A percentile compares a stretch with the other conserved stretches of the same genome.
These are phyloP conservation scores for Phallus indusiatus DNA, from an alignment of 768 basidiomycete species.

Conservation along the genomic window DNA sequence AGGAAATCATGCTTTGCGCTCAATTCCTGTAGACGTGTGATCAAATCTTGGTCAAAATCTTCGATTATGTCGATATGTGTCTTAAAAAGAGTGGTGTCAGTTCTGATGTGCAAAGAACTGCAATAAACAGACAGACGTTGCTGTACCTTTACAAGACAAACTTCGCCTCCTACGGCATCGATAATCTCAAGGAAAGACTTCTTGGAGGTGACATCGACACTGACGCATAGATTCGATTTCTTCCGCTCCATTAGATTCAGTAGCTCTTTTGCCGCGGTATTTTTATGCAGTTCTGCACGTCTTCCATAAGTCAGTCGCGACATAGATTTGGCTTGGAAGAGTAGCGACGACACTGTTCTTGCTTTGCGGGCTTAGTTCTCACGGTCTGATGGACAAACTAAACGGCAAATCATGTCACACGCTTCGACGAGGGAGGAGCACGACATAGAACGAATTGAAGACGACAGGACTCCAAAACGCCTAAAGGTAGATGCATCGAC, in stretches of 20 bases:
- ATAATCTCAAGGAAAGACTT: slow-evolving; percentile 77
- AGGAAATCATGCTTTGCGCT: slow-evolving; percentile 81
- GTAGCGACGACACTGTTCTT: no score
- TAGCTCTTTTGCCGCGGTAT: slow-evolving; percentile 70
- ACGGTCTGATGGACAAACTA: not conserved
- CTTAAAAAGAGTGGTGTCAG: slow-evolving; percentile 36
- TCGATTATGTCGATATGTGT: slow-evolving; percentile 95
- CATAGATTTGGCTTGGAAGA: not conserved
- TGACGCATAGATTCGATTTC: slow-evolving; percentile 86
- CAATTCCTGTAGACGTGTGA: slow-evolving; percentile 59
- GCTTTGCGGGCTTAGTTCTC: not conserved
- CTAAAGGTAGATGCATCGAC: slow-evolving; percentile 22
- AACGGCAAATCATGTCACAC: not conserved
- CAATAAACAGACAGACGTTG: slow-evolving; percentile 9
- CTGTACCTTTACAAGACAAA: slow-evolving; percentile 88
- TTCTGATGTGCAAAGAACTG: slow-evolving; percentile 2
- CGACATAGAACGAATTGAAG: not conserved
- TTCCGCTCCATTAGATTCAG: slow-evolving; percentile 81
- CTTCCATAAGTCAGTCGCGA: slow-evolving; percentile 43
- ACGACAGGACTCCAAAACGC: slow-evolving; percentile 28
- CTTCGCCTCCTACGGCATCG: slow-evolving; percentile 78
- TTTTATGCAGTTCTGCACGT: slow-evolving; percentile 47
- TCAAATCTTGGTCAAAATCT: slow-evolving; percentile 71
- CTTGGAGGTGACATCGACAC: slow-evolving; percentile 83
- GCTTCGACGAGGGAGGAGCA: not conserved